Percentiles rank a stretch among this genome's conserved stretches.
These are phyloP conservation scores for Taiozyma sp. DNA, from an alignment of 1,139 yeast species.

Conservation along the genomic window DNA sequence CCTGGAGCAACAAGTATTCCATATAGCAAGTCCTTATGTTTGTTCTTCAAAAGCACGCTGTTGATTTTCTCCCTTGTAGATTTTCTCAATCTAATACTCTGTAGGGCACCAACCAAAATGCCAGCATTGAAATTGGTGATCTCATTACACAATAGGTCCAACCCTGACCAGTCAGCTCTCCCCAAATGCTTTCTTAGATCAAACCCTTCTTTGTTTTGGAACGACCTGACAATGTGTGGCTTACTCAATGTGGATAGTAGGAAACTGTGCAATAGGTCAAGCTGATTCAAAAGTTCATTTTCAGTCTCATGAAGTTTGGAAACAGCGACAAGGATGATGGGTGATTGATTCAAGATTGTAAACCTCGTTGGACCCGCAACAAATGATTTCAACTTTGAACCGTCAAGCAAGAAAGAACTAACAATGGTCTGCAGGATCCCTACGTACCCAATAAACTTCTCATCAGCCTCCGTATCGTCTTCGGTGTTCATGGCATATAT, in stretches of 20 bases:
- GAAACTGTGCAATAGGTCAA: conserved; percentile 73
- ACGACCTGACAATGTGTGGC: conserved; percentile 66
- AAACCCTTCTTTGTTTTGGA: conserved; percentile 69
- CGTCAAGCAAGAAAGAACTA: conserved; percentile 31
- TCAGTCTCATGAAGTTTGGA: conserved; percentile 53
- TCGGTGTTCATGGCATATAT: conserved; percentile 57
- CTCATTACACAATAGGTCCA: conserved; percentile 57
- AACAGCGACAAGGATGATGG: conserved; percentile 72
- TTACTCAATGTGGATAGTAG: conserved; percentile 76
- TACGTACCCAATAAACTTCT: conserved; percentile 65
- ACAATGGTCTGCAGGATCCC: conserved; percentile 47
- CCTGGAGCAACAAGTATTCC: conserved; percentile 57
- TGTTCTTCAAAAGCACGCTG: conserved; percentile 35
- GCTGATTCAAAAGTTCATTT: conserved; percentile 56
- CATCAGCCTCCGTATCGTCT: conserved; percentile 39
- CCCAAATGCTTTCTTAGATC: conserved; percentile 78
- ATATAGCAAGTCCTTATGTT: conserved; percentile 47
- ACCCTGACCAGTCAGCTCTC: conserved; percentile 58
- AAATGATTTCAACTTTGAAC: conserved; percentile 33
- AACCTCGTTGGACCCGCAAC: conserved; percentile 45
- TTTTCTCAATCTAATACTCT: conserved; percentile 47
- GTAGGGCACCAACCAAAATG: conserved; percentile 56
- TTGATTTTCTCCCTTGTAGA: conserved; percentile 43
- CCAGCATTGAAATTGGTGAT: conserved; percentile 49
- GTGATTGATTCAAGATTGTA: conserved; percentile 59